phyloP scores from a whole-genome alignment of 768 basidiomycete genomes.

The Rhizopogon roseolus region DNA sequence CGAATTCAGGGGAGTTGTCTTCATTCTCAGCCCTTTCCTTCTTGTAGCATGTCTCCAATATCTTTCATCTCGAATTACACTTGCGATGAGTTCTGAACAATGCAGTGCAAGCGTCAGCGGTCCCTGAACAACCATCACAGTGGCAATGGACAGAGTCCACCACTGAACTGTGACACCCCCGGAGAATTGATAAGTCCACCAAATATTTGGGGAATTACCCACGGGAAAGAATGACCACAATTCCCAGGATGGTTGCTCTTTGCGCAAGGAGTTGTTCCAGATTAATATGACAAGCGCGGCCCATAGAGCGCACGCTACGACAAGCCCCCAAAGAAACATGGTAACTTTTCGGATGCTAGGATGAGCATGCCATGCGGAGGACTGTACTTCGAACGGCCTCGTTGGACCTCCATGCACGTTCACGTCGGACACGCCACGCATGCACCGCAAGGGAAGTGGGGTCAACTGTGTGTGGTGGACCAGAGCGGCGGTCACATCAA shows the following conservation, averaged over 20 bases:
- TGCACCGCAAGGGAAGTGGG: conserved; percentile 15
- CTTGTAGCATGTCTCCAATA: conserved; percentile 20
- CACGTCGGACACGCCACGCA: conserved; percentile 16
- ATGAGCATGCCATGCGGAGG: conserved; percentile 24
- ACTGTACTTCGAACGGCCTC: conserved; percentile 10
- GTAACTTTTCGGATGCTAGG: conserved; percentile 15
- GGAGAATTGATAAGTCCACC: conserved; percentile 11
- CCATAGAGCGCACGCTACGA: conserved; percentile 15
- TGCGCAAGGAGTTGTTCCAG: neutral
- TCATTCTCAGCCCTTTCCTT: conserved; percentile 8
- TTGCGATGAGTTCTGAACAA: conserved; percentile 24
- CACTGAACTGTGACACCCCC: conserved; percentile 14
- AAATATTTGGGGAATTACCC: no score
- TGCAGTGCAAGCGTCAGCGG: conserved; percentile 24
- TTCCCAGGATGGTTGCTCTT: no score
- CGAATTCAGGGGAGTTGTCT: conserved; percentile 15
- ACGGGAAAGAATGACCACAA: conserved; percentile 19
- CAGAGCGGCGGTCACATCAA: conserved; percentile 25
- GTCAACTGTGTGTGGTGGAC: conserved; percentile 22
- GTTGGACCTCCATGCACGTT: conserved; percentile 6
- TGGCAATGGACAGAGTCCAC: conserved; percentile 21
- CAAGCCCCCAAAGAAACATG: conserved; percentile 18
- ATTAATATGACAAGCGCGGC: conserved; percentile 11
- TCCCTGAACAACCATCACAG: conserved; percentile 22
- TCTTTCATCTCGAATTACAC: conserved; percentile 24